phyloP scores from a whole-genome alignment of 768 basidiomycete genomes.

The Suillus plorans region DNA sequence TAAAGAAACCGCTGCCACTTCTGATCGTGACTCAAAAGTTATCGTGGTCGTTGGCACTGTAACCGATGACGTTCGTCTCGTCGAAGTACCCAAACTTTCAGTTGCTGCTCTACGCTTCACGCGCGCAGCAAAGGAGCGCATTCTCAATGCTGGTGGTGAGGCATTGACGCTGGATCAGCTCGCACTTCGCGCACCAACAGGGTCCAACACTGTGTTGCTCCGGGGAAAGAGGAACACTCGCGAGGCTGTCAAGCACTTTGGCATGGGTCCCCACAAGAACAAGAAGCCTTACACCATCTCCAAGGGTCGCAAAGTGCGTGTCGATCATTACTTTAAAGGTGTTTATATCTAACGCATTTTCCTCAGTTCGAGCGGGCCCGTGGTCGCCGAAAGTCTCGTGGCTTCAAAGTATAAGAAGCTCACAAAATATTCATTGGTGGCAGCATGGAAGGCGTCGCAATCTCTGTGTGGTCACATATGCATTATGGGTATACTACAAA shows the following conservation, averaged over 20 bases:
- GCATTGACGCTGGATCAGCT: constrained; percentile 95
- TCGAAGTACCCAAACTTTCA: constrained; percentile 84
- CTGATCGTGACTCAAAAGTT: constrained; percentile 74
- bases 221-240: constrained; percentile 91
- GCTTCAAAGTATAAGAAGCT: constrained; percentile 84
- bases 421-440: constrained; percentile 32
- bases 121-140: constrained; percentile 88
- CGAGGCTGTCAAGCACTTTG: constrained; percentile 97
- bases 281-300: constrained; percentile 96
- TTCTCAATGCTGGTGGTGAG: constrained; percentile 95
- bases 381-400: constrained; percentile 98
- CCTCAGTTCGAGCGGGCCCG: constrained; percentile 90
- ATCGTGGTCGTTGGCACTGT: constrained; percentile 90
- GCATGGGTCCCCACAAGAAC: constrained; percentile 98
- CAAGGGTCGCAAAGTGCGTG: constrained; percentile 88
- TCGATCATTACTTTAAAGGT: neutral
- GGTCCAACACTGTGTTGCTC: constrained; percentile 91
- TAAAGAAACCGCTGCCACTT: constrained; percentile 70
- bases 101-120: constrained; percentile 97
- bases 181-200: constrained; percentile 90
- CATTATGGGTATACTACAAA: constrained; percentile 31
- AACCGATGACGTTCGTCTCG: constrained; percentile 92
- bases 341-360: constrained; percentile 7
- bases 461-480: constrained; percentile 26
- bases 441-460: constrained; percentile 26